Conservation (phyloP, 1,284 basidiomycete species). For the Austroboletus novae-zelandiae region DNA sequence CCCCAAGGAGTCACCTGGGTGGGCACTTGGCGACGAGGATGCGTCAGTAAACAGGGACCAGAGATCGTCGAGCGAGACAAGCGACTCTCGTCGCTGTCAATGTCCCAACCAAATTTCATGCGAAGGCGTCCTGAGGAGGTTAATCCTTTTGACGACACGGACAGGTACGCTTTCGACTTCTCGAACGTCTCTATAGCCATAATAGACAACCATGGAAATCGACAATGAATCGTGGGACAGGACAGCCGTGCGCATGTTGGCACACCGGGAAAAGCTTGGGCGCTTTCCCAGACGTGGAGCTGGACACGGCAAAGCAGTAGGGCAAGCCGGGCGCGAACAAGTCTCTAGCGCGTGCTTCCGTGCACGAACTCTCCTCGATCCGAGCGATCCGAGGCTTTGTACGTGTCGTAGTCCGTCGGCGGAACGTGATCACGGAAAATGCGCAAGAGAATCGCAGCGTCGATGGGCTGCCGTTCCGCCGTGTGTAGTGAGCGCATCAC, state of each 20-base stretch:
- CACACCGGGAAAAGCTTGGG: constrained; percentile 7
- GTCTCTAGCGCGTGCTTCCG: constrained; percentile 9
- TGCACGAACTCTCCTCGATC: constrained; percentile 11
- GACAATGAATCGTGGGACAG: constrained; percentile 1
- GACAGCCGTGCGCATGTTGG: neutral
- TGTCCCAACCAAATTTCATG: constrained; percentile 10
- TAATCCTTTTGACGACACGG: constrained; percentile 2
- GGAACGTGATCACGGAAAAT: constrained; percentile 11
- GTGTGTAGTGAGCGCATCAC: constrained; percentile 1
- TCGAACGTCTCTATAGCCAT: constrained; percentile 9
- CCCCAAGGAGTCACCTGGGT: constrained; percentile 13
- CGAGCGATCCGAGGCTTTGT: constrained; percentile 15
- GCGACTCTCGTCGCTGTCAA: constrained; percentile 9
- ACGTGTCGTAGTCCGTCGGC: constrained; percentile 13
- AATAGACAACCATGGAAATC: constrained; percentile 9
- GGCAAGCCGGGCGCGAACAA: constrained; percentile 21
- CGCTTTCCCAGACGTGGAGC: constrained; percentile 16
- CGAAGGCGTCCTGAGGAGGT: constrained; percentile 8
- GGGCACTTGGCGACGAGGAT: constrained; percentile 1
- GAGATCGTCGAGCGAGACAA: neutral
- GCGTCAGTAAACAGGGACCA: neutral
- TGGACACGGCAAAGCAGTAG: constrained; percentile 14
- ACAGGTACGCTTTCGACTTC: constrained; percentile 9
- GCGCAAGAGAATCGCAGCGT: constrained; percentile 3
- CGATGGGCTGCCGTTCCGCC: neutral